These are phyloP conservation scores for Dichomitus squalens DNA, from an alignment of 1,284 basidiomycete genomes.

Conservation along the genomic window DNA sequence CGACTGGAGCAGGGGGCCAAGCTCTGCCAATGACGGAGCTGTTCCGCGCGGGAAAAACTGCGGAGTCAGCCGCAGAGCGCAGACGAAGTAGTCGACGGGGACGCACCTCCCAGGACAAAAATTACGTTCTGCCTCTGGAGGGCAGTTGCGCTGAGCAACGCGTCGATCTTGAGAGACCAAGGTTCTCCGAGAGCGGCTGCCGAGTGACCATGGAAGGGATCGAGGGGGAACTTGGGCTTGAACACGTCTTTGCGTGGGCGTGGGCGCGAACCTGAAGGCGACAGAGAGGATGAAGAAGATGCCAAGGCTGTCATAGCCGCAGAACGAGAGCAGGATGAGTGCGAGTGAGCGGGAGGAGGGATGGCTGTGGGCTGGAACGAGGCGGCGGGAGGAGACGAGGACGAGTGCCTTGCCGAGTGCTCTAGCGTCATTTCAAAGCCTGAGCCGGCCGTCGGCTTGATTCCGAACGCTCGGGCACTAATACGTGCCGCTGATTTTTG, in stretches of 20 bases:
- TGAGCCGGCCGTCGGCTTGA: not conserved
- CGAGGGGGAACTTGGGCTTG: conserved; percentile 50
- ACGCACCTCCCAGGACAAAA: conserved; percentile 52
- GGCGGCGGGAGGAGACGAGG: not conserved
- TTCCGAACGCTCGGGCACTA: too few relatives aligned
- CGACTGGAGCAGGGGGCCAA: conserved; percentile 48
- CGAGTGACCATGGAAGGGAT: conserved; percentile 44
- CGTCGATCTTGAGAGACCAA: conserved; percentile 38
- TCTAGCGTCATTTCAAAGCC: not conserved
- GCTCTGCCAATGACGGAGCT: conserved; percentile 40
- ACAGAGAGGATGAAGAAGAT: conserved; percentile 26
- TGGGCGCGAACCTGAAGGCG: conserved; percentile 5
- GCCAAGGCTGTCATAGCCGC: conserved; percentile 15
- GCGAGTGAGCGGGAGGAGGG: not conserved
- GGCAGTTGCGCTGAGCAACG: conserved; percentile 28
- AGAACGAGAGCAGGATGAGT: not conserved
- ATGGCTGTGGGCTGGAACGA: not conserved
- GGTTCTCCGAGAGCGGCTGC: conserved; percentile 33
- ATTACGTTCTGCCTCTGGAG: conserved; percentile 42
- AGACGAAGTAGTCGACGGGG: not conserved
- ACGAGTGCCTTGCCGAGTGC: not conserved
- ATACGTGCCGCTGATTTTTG: too few relatives aligned
- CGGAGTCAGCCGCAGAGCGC: too few relatives aligned
- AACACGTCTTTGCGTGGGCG: conserved; percentile 41
- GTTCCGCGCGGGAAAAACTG: not conserved